Evolutionary conservation across 305 asterid species (phyloP), one percentile per base, ranked within the genome.

Genomic region (Fraxinus ornus): DNA sequence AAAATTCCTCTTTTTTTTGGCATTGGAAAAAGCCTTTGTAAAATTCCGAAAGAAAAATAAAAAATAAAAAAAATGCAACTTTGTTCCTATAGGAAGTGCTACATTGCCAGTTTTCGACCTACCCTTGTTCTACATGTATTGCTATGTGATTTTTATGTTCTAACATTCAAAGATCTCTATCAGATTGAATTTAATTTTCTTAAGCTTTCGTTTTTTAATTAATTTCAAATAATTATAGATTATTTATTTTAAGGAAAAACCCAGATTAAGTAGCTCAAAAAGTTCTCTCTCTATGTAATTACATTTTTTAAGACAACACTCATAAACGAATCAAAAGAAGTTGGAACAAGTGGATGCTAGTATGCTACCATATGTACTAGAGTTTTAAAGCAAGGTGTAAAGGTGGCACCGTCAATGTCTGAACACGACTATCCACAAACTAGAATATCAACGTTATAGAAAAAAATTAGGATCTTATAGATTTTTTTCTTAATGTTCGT

Each of bases 1-100:
- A 76, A 84, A 79, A 83, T 79, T 79, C 77, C 57, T 7, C 81
- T 35, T 2, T 15, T 83, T 83, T 77, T 62, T 57, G 68, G 72
- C 35, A 62, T 49, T 74, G 41, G 78, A 74, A 30, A 75, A 79
- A 8, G 26, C 74, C 15, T 78, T 55, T n/a, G 36, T 4, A 83
- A 83, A 78, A 84, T 76, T 80, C 79, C 75, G 21, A n/a, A n/a
- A n/a, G 49, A 47, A 47, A 32, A 32, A 28, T 24, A 24, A 24
- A 24, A 24, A 24, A 24, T 24, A 28, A 30, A 32, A 32, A 47
- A 3, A 47, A 47, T 47, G n/a, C n/a, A 47, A 35, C 28, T 78
- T 74, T 36, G 4, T 52, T 52, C 62, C 62, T 52, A 17, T 52
- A 52, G 62, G 21, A 7, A 37, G n/a, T 78, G 79, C 79, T 44